These are phyloP conservation scores for Claviceps africana DNA, from an alignment of 2,329 filamentous ascomycete species.

Conservation along the genomic window DNA sequence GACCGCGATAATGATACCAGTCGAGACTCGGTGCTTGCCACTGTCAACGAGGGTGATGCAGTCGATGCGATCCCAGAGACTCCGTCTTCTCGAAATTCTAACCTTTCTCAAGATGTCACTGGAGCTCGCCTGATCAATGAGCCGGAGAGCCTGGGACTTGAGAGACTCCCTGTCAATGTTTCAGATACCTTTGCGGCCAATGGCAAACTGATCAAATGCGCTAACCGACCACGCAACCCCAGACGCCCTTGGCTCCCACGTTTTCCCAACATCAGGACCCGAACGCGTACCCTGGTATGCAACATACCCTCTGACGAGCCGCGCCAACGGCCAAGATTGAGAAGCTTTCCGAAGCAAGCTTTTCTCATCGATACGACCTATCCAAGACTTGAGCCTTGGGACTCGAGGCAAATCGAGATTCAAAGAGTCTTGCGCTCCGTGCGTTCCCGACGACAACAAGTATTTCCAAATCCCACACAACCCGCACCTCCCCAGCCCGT, in stretches of 20 bases:
- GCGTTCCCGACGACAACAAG: not conserved
- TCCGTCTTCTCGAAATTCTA: not conserved
- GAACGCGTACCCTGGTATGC: not conserved
- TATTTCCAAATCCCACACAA: not conserved
- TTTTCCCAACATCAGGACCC: conserved; percentile 1
- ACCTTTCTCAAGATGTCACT: not conserved
- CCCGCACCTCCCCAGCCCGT: not conserved
- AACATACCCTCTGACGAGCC: not conserved
- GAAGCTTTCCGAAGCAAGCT: not conserved
- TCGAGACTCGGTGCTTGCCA: not conserved
- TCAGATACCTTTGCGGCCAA: not conserved
- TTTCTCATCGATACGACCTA: conserved; percentile 3
- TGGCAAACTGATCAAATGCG: not conserved
- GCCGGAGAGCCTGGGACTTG: not conserved
- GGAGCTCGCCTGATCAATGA: not conserved
- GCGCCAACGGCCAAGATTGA: not conserved
- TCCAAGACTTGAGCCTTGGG: not conserved
- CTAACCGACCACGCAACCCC: conserved; percentile 4
- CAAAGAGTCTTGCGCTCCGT: not conserved
- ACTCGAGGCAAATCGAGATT: not conserved
- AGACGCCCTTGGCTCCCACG: conserved; percentile 4
- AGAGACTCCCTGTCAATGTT: not conserved
- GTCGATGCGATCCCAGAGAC: not conserved
- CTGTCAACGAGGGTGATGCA: not conserved
- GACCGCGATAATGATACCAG: not conserved